Base-by-base conservation (phyloP, 768 basidiomycete genomes). In the Auricularia sp. region DNA sequence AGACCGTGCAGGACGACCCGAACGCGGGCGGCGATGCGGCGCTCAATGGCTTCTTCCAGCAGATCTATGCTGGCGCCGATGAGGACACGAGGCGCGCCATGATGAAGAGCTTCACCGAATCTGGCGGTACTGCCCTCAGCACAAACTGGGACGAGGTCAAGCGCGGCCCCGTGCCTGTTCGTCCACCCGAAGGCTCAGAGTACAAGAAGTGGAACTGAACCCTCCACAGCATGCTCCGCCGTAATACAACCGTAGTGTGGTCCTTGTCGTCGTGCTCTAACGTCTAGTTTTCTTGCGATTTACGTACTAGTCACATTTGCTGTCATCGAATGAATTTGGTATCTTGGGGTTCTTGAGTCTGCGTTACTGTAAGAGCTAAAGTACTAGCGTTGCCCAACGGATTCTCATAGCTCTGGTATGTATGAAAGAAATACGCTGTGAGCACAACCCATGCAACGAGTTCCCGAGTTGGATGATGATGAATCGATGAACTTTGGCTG, bases 91-190 rank as follows among this genome's bases (percentile, higher is more conserved):
- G 81, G 70, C 83, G 87, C 43, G 97, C 97, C 3, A 99, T 99
- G 94, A 86, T 98, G 87, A 99, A 99, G 83, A 95, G 92, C 72
- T 98, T 91, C 74, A 80, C 82, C 66, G 96, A 99, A 79, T 93
- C 91, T 68, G 93, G 93, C 6, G 97, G 97, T 7, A 99, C 97
- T 8, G 88, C 93, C 0, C 79, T 99, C 47, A 94, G 91, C 77
- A 99, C 96, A 0, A 93, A 97, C 74, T 99, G 96, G 96, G 85
- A 84, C 3, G 91, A 93, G 67, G 93, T 99, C 16, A 78, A 74
- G 66, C 89, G 88, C 77, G 79, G 65, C 7, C 78, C 75, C 66
- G 87, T 91, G 2, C 84, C 87, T 39, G 87, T 93, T 42, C 87
- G 88, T 72, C 91, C 95, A 1, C 95, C 95, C 58, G 70, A 84